phyloP scores from a whole-genome alignment of 176 grass and related monocot species.

The Neostapfia colusana region DNA sequence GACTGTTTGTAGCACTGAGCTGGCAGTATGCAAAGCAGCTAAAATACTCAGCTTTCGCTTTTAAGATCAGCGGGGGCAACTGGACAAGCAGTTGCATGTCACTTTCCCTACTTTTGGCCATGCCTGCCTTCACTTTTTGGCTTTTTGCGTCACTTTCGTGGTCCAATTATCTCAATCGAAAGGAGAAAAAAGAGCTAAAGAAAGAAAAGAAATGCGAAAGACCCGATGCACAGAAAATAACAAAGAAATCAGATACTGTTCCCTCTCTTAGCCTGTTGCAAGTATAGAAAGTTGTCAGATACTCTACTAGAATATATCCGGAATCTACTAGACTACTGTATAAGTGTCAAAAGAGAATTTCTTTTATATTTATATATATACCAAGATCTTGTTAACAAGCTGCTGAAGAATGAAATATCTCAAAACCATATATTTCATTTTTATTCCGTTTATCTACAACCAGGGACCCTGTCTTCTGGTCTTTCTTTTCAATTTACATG shows the following conservation, averaged over 20 bases:
- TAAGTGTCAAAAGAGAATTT: neutral
- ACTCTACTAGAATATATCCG: slow-evolving; percentile 19
- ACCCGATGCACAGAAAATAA: slow-evolving; percentile 24
- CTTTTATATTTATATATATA: neutral
- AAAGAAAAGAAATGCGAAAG: neutral
- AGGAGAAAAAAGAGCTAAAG: neutral
- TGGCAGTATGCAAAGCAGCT: slow-evolving; percentile 27
- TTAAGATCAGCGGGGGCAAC: slow-evolving; percentile 35
- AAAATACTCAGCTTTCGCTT: slow-evolving; percentile 35
- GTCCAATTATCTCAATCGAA: slow-evolving; percentile 46
- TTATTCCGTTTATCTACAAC: slow-evolving; percentile 31
- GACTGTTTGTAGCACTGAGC: slow-evolving; percentile 27
- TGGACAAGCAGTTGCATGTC: slow-evolving; percentile 49
- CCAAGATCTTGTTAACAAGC: slow-evolving; percentile 5
- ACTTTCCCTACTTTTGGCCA: slow-evolving; percentile 38
- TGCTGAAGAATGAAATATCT: slow-evolving; percentile 37
- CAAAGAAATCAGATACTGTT: slow-evolving; percentile 38
- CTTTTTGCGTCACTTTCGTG: slow-evolving; percentile 44
- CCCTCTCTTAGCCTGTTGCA: neutral
- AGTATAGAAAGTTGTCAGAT: neutral
- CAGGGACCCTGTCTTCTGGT: slow-evolving; percentile 29
- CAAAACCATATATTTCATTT: slow-evolving; percentile 31
- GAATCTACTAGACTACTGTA: slow-evolving; percentile 10
- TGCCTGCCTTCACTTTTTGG: slow-evolving; percentile 38
- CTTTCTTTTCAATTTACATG: slow-evolving; percentile 38